Base-by-base conservation (phyloP, 176 grass and related monocot genomes). In the Oryza australiensis region DNA sequence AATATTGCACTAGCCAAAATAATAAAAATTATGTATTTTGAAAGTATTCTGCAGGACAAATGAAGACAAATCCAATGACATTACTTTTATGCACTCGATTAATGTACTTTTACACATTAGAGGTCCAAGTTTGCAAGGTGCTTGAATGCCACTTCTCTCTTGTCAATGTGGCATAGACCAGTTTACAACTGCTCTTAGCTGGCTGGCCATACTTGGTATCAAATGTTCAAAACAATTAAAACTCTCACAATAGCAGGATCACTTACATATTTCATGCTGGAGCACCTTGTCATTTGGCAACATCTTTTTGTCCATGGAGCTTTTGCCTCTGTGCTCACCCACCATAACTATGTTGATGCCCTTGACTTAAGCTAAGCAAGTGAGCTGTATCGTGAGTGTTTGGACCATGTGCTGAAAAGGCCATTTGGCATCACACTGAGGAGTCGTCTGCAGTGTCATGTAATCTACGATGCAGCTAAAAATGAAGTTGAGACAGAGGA, bases 361-460 rank as follows among this genome's bases (percentile, higher is more conserved):
- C 82, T 90, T 90, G 80, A 88, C 82, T 83, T 77, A 79, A 72
- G 64, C 71, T 76, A 55, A 94, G 92, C 85, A 66, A 91, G 89
- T 33, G 92, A 91, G 78, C 78, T 89, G 60, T 94, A 89, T 74
- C 80, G 73, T 62, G 92, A 94, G 63, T 89, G 89, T 76, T 90
- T 94, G 72, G 84, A 83, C 42, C 82, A 82, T 55, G 83, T 94
- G 43, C 38, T 91, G 67, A 87, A 85, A 65, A 78, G 89, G 26
- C 89, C 92, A 80, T 91, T 94, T 81, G 87, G 89, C 74, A 94
- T 94, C 79, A 91, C 87, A 5, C 84, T 91, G 22, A 73, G 92
- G 33, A 90, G 74, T 78, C 89, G 87, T n/a, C 62, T 91, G 28
- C 92, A 94, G 77, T 94, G 92, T 71, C 92, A 89, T 68, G 92